Conservation (phyloP, 176 grass and related monocot species). For the Musa acuminata region DNA sequence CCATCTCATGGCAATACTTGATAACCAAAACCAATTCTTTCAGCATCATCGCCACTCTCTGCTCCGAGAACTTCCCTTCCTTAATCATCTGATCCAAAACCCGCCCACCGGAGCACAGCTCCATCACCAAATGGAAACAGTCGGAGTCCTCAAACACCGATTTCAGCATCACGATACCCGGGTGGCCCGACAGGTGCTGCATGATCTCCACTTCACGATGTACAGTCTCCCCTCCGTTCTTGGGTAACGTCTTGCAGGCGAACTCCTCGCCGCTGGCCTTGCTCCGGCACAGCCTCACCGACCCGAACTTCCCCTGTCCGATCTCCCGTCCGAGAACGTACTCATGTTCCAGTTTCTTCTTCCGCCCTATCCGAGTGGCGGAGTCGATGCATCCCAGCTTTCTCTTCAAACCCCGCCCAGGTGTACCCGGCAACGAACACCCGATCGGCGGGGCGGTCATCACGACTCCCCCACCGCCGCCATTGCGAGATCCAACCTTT, state of each 20-base stretch:
- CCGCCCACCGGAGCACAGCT: conserved; percentile 61
- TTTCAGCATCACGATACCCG: conserved; percentile 71
- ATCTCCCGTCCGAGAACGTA: conserved; percentile 74
- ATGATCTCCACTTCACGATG: conserved; percentile 99
- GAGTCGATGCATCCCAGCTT: conserved; percentile 86
- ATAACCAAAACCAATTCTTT: conserved; percentile 61
- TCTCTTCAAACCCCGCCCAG: conserved; percentile 60
- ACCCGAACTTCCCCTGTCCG: conserved; percentile 83
- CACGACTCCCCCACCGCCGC: conserved; percentile 36
- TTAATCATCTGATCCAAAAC: conserved; percentile 57
- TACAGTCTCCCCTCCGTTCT: conserved; percentile 85
- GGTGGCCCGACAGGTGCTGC: conserved; percentile 95
- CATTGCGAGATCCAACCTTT: conserved; percentile 19
- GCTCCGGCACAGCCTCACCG: conserved; percentile 70
- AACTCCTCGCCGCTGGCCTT: conserved; percentile 37
- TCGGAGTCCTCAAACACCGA: conserved; percentile 76
- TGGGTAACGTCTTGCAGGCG: conserved; percentile 77
- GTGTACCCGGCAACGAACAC: conserved; percentile 23
- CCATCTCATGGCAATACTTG: conserved; percentile 96
- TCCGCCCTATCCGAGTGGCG: conserved; percentile 64
- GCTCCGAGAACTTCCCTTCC: conserved; percentile 50
- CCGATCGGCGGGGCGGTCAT: conserved; percentile 26
- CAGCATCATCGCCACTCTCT: conserved; percentile 42
- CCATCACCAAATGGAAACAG: conserved; percentile 81
- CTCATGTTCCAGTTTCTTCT: conserved; percentile 57